Base-by-base conservation (phyloP, 768 basidiomycete genomes). In the Lentinula lateritia region DNA sequence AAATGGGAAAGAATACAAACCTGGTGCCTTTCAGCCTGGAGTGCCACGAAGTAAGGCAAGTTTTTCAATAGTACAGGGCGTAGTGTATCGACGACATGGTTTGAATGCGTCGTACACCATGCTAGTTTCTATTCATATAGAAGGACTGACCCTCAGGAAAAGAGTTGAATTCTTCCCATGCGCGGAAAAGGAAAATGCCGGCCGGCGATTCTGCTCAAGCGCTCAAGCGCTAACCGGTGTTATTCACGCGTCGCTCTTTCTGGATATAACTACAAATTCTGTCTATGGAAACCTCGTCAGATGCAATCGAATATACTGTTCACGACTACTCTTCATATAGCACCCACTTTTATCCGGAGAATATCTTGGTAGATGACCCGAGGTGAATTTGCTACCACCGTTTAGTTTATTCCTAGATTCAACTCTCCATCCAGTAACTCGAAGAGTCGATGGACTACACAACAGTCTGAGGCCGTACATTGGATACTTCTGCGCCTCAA, bases 401-500 rank as follows among this genome's bases (percentile, higher is more conserved):
- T 13, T 43, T 43, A 16, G n/a, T 6, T 18, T 4, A 39, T 39
- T 13, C 38, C 13, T 39, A 8, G 38, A 13, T 8, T 39, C 13
- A 13, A 39, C 38, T 8, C 38, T 39, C 28, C 28, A 39, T 39
- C 6, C 20, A 48, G 46, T 48, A 88, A 91, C 67, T 83, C 83
- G 61, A 75, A 78, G 3, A 91, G 88, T 68, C 75, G 91, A 75
- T 92, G 90, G 90, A 92, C 88, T 54, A 87, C 86, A 52, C 84
- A 86, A 46, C 70, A 23, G 5, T 43, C 79, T 5, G 82, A 77
- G 65, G 72, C 77, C 50, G 83, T 81, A 61, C 88, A 91, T 67
- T 93, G 89, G 89, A 81, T 93, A 16, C 71, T 88, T 10, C 75
- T 92, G 55, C 81, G 82, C 38, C 74, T 92, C 3, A 83, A 91